Base-by-base conservation (phyloP, 805 yeast species). In the Saccharomycopsis guyanensis region DNA sequence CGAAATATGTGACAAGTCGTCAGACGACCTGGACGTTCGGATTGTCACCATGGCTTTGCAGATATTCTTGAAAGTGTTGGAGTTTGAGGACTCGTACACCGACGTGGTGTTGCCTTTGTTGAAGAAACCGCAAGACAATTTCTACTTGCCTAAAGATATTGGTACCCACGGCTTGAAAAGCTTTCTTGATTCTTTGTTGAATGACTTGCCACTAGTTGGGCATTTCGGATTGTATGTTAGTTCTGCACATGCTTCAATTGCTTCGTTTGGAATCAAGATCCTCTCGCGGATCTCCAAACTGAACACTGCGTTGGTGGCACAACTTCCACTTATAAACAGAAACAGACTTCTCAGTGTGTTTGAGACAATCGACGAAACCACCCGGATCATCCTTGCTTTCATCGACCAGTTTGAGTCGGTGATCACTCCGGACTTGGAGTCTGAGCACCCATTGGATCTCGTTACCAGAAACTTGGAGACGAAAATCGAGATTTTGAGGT, bases 161-260 rank as follows among this genome's bases (percentile, higher is more conserved):
- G 82, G 84, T 4, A 71, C 79, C 2, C 80, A 74, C 55, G 88
- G 86, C 0, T 58, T 80, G 5, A 64, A 73, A 12, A 73, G 83
- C 3, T 84, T 85, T 53, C 78, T 71, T 56, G 94, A 86, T 56
- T 81, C 89, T 0, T 65, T 89, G 6, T 63, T 85, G 20, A 78
- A 80, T 60, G 75, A 84, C 51, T 63, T 88, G n/a, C 75, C 87
- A 0, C 65, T 84, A 7, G 71, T 89, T 19, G 85, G 86, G 0
- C 84, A 84, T 52, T 60, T 88, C 38, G 83, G 93, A 0, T 63
- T 88, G 15, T 86, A 86, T 56, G 78, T 83, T 42, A 87, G 94
- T 1, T 66, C 79, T 1, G 59, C 70, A 3, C 69, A 78, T 47
- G 51, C 64, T 7, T 55, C 63, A 1, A 64, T 88, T 27, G 80